Evolutionary conservation across 2,329 filamentous ascomycete genomes (phyloP), one percentile per base, ranked within the genome.

Genomic region (Dothistroma septosporum): DNA sequence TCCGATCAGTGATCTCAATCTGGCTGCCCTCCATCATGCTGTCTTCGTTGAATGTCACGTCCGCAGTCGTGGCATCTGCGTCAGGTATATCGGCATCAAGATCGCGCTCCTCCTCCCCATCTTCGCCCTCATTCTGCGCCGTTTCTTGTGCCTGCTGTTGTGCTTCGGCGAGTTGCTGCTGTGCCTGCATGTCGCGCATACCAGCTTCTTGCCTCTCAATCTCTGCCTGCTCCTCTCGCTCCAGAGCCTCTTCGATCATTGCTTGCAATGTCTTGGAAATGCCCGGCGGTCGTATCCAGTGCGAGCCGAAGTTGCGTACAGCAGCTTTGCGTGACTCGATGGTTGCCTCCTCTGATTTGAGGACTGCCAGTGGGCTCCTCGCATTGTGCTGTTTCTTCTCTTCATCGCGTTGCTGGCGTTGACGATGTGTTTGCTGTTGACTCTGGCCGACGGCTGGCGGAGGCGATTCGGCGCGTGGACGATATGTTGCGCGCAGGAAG

Each of bases 241-340:
- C 94, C 11, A 89, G 85, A 66, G 88, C 86, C 78, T 99, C 94
- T 76, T 99, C 94, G 47, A 89, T 87, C 77, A 92, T 85, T 64
- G 95, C 92, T 72, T 95, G 88, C 61, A 96, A 85, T 0, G 93
- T 96, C 80, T 97, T 99, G 60, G 86, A 75, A 58, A 96, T 83
- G 8, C 93, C 94, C 0, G 91, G 92, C 0, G 94, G 94, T 61
- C 89, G 90, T 59, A 99, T 87, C 94, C 94, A 99, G 49, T 84
- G 85, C 66, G 87, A 89, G 62, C 94, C 94, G 72, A 95, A 97
- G 70, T 92, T 90, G 53, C 89, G 85, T 32, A 97, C 88, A 66
- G 93, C 91, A 53, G 85, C 78, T 70, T 92, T 91, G 52, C 93
- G 90, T 9, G 88, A 83, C 58, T 87, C 84, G 65, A 95, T 83